Base-by-base conservation (phyloP, 192 early-diverging fungal genomes). In the Phlyctochytrium arcticum region DNA sequence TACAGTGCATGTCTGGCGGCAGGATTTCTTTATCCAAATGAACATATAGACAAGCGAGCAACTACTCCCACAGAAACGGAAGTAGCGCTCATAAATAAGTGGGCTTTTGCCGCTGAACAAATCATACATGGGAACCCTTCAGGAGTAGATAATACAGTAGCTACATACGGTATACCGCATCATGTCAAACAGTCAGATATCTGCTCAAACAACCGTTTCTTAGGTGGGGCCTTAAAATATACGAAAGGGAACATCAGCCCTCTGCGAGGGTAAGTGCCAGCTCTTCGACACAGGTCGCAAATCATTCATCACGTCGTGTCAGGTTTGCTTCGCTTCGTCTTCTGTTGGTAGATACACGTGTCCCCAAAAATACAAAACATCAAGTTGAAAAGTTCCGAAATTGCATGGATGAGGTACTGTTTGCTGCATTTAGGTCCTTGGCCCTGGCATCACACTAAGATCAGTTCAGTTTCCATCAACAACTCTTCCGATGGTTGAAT, bases 81-180 rank as follows among this genome's bases (percentile, higher is more conserved):
- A 34, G 56, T 75, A 36, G 69, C 83, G 24, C 57, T 81, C 53
- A 84, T 98, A 48, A 97, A 99, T 59, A 69, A 76, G n/a, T 96
- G 92, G 89, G 92, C 93, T 5, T 96, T 91, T 68, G 80, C 81
- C 53, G 88, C 91, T 2, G 97, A 99, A 70, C 89, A 94, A 70
- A 90, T 99, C 8, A 89, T 95, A 12, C 97, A 99, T 65, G 94
- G 94, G 7, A 92, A 89, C 31, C 94, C 95, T 5, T 94, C 91
- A 26, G 97, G 97, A 1, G 83, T 99, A 10, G 97, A 99, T 67
- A 99, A 99, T 68, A 78, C 93, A 19, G 81, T 98, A 7, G 82
- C 87, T 54, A 91, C 91, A 23, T 93, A 79, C 71, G 96, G 96
- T 78, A 73, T n/a, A n/a, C n/a, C n/a, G n/a, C n/a, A n/a, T n/a